Conservation (phyloP, 163 green algal species). For the Trebouxiophyceae sp. region DNA sequence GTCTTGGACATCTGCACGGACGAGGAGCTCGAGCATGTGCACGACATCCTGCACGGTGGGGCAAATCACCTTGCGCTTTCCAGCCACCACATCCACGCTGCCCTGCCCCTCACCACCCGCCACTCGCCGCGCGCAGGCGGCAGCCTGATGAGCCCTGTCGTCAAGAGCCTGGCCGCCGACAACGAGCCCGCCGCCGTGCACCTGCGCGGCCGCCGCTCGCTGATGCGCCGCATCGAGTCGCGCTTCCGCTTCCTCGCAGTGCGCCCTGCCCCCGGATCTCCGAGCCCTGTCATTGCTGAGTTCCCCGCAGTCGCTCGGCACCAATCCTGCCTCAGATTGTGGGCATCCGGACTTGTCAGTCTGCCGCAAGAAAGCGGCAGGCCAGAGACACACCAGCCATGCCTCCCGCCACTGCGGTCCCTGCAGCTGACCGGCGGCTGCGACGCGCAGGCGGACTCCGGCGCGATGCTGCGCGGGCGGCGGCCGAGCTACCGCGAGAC, state of each 20-base stretch:
- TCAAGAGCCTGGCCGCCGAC: conserved; percentile 54
- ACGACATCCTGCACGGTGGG: conserved; percentile 49
- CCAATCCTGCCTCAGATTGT: too few species aligned
- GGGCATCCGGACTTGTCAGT: too few species aligned
- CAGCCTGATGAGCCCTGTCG: conserved; percentile 53
- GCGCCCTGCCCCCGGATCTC: neutral
- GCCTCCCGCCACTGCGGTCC: too few species aligned
- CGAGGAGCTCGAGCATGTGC: conserved; percentile 64
- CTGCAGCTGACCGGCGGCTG: neutral
- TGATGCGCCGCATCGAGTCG: conserved; percentile 49
- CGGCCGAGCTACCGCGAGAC: conserved; percentile 60
- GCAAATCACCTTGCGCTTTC: neutral
- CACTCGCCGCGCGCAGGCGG: conserved; percentile 11
- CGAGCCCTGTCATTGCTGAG: too few species aligned
- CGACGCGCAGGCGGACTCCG: conserved; percentile 38
- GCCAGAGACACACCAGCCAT: neutral
- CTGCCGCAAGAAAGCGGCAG: neutral
- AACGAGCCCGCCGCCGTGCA: conserved; percentile 33
- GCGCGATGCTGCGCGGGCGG: conserved; percentile 41
- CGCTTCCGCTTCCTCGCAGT: conserved; percentile 72
- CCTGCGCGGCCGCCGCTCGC: conserved; percentile 10
- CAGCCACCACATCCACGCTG: neutral
- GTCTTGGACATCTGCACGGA: conserved; percentile 70
- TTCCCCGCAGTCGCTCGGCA: too few species aligned
- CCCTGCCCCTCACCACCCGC: neutral